These are phyloP conservation scores for Platanus orientalis DNA, from an alignment of 164 flowering plant species.

Conservation along the genomic window DNA sequence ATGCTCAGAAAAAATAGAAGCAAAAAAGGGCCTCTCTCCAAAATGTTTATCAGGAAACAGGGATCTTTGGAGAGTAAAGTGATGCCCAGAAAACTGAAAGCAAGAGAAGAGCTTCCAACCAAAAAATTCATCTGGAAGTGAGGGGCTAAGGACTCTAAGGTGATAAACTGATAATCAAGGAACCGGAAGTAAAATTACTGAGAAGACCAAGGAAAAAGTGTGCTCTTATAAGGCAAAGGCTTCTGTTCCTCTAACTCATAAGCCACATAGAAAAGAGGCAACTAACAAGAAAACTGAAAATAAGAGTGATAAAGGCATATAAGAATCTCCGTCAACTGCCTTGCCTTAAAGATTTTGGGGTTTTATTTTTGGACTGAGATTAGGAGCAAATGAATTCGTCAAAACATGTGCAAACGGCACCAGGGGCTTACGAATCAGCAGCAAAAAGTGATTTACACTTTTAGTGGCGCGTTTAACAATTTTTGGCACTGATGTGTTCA, in stretches of 20 bases:
- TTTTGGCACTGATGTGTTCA: no score
- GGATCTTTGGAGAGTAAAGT: conserved; percentile 9
- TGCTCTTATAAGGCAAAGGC: conserved; percentile 25
- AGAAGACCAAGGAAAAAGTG: conserved; percentile 19
- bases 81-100: conserved; percentile 1
- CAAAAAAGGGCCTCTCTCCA: conserved; percentile 11
- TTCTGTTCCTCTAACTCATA: conserved; percentile 17
- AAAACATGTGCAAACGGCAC: no score
- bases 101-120: conserved; percentile 3
- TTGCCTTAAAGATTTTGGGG: no score
- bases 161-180: conserved; percentile 6
- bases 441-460: no score
- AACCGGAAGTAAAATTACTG: conserved; percentile 16
- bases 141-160: conserved; percentile 9
- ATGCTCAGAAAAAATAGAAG: conserved; percentile 7
- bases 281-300: conserved; percentile 26
- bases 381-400: no score
- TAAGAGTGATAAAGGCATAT: no score
- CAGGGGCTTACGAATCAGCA: no score
- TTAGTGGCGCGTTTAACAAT: no score
- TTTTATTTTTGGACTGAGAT: no score
- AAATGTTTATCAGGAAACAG: conserved; percentile 12
- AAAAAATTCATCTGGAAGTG: conserved; percentile 5
- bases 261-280: conserved; percentile 28
- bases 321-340: no score